phyloP scores from a whole-genome alignment of 2,329 filamentous ascomycete genomes.

The Alternaria novae-zelandiae region DNA sequence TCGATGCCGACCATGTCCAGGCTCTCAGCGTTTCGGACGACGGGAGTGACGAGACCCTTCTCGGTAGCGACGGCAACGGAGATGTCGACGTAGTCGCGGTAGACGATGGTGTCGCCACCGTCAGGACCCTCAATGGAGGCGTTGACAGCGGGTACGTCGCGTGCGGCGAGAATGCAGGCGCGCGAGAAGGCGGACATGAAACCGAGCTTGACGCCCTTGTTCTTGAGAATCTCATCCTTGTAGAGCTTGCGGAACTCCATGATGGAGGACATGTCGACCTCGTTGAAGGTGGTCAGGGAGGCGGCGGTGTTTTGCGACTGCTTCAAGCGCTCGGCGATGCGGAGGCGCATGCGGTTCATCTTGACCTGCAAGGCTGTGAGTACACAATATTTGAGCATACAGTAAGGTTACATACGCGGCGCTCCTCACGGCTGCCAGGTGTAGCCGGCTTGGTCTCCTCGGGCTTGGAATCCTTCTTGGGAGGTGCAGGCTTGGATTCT shows the following conservation, averaged over 20 bases:
- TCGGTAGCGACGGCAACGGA: slow-evolving; percentile 96
- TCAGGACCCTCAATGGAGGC: slow-evolving; percentile 96
- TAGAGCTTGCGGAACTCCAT: slow-evolving; percentile 98
- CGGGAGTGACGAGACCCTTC: slow-evolving; percentile 95
- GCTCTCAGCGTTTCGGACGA: slow-evolving; percentile 90
- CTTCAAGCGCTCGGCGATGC: slow-evolving; percentile 97
- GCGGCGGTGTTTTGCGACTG: slow-evolving; percentile 99
- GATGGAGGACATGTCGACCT: slow-evolving; percentile 97
- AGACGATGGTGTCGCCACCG: slow-evolving; percentile 96
- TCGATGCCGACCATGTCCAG: slow-evolving; percentile 91
- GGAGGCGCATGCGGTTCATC: slow-evolving; percentile 99
- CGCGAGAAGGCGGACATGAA: slow-evolving; percentile 99
- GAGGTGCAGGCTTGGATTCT: slow-evolving; percentile 27
- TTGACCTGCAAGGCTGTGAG: slow-evolving; percentile 72
- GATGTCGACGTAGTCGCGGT: slow-evolving; percentile 97
- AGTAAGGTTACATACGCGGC: slow-evolving; percentile 68
- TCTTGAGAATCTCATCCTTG: slow-evolving; percentile 96
- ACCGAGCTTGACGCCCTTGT: slow-evolving; percentile 96
- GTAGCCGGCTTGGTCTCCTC: slow-evolving; percentile 46
- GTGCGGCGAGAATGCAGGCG: slow-evolving; percentile 89
- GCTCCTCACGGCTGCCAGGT: slow-evolving; percentile 81
- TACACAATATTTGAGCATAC: not conserved
- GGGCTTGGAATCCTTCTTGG: slow-evolving; percentile 45
- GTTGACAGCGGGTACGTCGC: slow-evolving; percentile 92
- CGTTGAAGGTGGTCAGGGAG: slow-evolving; percentile 97